These are phyloP conservation scores for Aspergillus thermomutatus DNA, from an alignment of 2,329 filamentous ascomycete genomes.

Conservation along the genomic window DNA sequence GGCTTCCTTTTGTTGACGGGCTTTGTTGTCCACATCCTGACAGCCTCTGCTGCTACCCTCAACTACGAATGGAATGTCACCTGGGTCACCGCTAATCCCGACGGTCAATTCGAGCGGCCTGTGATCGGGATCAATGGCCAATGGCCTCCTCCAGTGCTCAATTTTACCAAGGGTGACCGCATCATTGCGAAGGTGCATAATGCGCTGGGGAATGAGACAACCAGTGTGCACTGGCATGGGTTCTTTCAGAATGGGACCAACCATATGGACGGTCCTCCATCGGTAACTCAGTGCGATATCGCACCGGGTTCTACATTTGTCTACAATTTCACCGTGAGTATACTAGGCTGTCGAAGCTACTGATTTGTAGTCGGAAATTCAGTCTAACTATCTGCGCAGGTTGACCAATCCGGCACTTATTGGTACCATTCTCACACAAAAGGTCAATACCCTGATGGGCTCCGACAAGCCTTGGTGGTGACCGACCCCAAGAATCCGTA, in stretches of 20 bases:
- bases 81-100: conserved; percentile 55
- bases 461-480: conserved; percentile 64
- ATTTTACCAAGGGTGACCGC: conserved; percentile 71
- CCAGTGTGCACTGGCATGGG: conserved; percentile 74
- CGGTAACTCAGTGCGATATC: conserved; percentile 65
- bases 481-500: conserved; percentile 56
- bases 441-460: conserved; percentile 64
- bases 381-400: not conserved
- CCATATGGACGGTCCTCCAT: conserved; percentile 68
- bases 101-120: conserved; percentile 46
- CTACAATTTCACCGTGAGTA: conserved; percentile 61
- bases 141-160: conserved; percentile 70
- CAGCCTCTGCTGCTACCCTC: conserved; percentile 19
- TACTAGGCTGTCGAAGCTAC: not conserved
- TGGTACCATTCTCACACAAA: conserved; percentile 68
- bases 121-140: conserved; percentile 70
- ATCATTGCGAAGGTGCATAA: conserved; percentile 68
- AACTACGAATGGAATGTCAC: conserved; percentile 53
- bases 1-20: not conserved
- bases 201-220: conserved; percentile 59
- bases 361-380: not conserved
- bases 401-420: conserved; percentile 51
- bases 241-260: conserved; percentile 73
- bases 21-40: not conserved
- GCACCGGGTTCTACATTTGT: conserved; percentile 60